Base-by-base conservation (phyloP, 352 stramenopile genomes). In the Pythium biforme region DNA sequence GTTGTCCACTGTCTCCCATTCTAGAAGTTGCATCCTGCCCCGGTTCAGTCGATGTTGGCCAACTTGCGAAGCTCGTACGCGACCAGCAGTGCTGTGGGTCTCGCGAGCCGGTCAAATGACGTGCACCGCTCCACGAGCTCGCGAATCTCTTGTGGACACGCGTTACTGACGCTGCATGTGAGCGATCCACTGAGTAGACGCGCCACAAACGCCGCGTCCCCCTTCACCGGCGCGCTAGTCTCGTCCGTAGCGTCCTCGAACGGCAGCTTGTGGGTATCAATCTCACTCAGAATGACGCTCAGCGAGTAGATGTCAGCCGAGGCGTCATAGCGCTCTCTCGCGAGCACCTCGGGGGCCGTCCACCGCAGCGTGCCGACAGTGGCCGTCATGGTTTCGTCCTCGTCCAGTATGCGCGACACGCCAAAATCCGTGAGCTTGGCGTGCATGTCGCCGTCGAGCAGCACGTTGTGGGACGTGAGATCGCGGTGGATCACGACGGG, bases 381-480 rank as follows among this genome's bases (percentile, higher is more conserved):
- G 9, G 55, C 49, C 0, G 55, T 64, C 62, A 62, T 60, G 0
- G 40, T 60, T 1, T 52, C 59, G 8, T 72, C 59, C 20, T 68
- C 59, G 7, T 66, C 23, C 17, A 59, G 62, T 40, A 50, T 56
- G 1, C 69, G 69, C 4, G 72, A 58, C 39, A 76, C 39, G 12
- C 72, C 72, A 59, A 79, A 79, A 49, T 77, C 72, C 23, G 57
- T 76, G 8, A 83, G 34, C 45, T 83, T 83, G 8, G 75, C 73
- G 5, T 49, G 26, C 31, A 66, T 61, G 11, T 62, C 40, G 8
- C 43, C 47, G n/a, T 58, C 53, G 0, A 83, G 48, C 25, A 83
- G 43, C 41, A 83, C 62, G 22, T 81, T 79, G 0, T 66, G 68
- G 0, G 72, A 79, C 47, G 75, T 80, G 12, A 83, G 60, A 47